Evolutionary conservation across 352 stramenopile genomes (phyloP).

Genomic region (Nothophytophthora sp.): DNA sequence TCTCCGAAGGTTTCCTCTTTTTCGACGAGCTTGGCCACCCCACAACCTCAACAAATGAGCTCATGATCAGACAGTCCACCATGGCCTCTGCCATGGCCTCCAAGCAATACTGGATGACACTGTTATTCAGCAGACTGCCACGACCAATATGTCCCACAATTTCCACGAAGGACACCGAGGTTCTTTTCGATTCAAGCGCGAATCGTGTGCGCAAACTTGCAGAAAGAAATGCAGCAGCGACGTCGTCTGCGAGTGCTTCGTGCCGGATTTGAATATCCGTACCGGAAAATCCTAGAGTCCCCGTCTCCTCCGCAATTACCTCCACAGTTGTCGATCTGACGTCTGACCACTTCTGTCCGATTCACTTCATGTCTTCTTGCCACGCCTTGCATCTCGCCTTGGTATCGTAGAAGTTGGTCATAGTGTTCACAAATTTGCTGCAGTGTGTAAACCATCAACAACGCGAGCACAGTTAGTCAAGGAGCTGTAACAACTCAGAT

Average conservation of each 20-base stretch:
- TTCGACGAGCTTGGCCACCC: background rate
- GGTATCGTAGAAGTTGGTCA: constrained; percentile 1
- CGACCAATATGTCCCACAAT: constrained; percentile 8
- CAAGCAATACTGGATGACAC: constrained; percentile 2
- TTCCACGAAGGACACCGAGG: constrained; percentile 1
- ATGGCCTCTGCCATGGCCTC: background rate
- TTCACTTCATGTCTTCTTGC: constrained; percentile 13
- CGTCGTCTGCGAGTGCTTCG: background rate
- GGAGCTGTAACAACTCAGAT: constrained; percentile 2
- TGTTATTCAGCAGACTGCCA: constrained; percentile 6
- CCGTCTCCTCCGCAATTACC: background rate
- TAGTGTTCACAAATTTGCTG: background rate
- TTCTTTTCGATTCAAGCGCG: background rate
- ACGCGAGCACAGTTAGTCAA: background rate
- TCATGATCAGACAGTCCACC: background rate
- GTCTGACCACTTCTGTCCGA: constrained; percentile 5
- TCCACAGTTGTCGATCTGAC: constrained; percentile 1
- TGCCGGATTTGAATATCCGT: background rate
- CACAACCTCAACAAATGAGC: background rate
- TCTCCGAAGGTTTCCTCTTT: background rate
- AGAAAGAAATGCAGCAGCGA: constrained; percentile 5
- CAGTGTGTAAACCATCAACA: background rate
- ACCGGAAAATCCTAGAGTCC: background rate
- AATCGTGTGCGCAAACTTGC: background rate
- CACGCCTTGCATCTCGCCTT: constrained; percentile 1